Evolutionary conservation across 140 eudicot genomes (phyloP), one percentile per base, ranked within the genome.

Genomic region (Erigeron philadelphicus): DNA sequence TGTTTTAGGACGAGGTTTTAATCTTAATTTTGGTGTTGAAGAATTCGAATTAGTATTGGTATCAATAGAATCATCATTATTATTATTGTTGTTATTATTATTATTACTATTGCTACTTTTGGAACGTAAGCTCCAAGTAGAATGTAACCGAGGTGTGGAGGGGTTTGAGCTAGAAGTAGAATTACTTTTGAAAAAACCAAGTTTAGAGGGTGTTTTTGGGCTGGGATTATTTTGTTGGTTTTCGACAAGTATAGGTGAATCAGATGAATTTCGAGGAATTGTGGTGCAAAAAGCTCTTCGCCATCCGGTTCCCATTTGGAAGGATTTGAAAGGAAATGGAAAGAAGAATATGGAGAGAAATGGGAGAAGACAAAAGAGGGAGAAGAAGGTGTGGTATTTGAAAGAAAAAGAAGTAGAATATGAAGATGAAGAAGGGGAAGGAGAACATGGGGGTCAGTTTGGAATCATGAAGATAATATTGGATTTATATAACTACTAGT

Each of bases 261-360:
- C 74, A 6, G 69, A 35, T 5, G 79, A 70, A 19, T 87, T 88
- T 81, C 78, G 83, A 31, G 89, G 84, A 70, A 78, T 65, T 11
- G 95, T 81, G 3, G 84, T 86, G 86, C 98, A 88, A 68, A 91
- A 91, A 45, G 96, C 96, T 84, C 87, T 80, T 75, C 98, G 79
- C 96, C 98, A 91, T 21, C 98, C 96, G n/a, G 85, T 82, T 2
- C 97, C 98, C 98, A 91, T 91, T 78, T 80, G 49, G 38, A 4
- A 2, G 7, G 17, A 25, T 40, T 9, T 13, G 23, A n/a, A 10
- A 23, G 31, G 12, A 31, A 7, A 2, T 17, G 23, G 13, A 2
- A 23, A 71, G 10, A 35, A 19, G 7, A 42, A 8, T 10, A 11
- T 6, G 46, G 35, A 7, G 54, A 38, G 5, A 11, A n/a, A n/a